Conservation (phyloP, 768 basidiomycete genomes). For the Lactarius sanguifluus region DNA sequence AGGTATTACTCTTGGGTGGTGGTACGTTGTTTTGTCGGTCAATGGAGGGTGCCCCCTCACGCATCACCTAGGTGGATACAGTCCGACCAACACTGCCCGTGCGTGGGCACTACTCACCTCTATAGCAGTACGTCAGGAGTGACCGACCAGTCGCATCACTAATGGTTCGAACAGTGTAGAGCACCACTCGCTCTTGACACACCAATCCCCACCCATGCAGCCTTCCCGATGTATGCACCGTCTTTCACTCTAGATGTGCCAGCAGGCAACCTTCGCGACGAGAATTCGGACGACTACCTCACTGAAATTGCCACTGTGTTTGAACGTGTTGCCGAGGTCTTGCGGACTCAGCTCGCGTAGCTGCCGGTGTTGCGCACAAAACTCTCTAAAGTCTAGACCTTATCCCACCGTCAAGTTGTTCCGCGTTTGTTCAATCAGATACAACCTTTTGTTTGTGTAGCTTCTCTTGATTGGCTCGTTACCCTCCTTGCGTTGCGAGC, state of each 20-base stretch:
- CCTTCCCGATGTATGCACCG: slow-evolving; percentile 73
- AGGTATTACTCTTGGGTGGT: slow-evolving; percentile 73
- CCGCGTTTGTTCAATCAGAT: neutral
- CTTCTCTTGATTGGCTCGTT: neutral
- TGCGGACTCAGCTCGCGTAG: slow-evolving; percentile 20
- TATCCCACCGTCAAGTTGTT: neutral
- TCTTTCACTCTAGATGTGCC: slow-evolving; percentile 80
- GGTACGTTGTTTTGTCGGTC: slow-evolving; percentile 43
- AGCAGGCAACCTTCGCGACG: slow-evolving; percentile 69
- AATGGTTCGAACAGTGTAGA: slow-evolving; percentile 45
- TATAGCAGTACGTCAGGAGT: slow-evolving; percentile 54
- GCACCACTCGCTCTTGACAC: slow-evolving; percentile 55
- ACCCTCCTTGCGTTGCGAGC: neutral
- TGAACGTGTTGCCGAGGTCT: slow-evolving; percentile 24
- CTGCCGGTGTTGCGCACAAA: too few species aligned
- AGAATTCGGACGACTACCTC: slow-evolving; percentile 64
- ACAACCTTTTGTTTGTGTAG: neutral
- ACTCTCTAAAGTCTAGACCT: neutral
- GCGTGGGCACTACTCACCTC: slow-evolving; percentile 86
- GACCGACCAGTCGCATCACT: neutral
- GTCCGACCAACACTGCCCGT: slow-evolving; percentile 78
- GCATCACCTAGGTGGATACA: slow-evolving; percentile 67
- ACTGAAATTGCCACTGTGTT: slow-evolving; percentile 40
- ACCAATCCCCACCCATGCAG: slow-evolving; percentile 72
- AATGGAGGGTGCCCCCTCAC: neutral